Conservation (phyloP, 2,329 filamentous ascomycete species). For the Hymenoscyphus salicellus region DNA sequence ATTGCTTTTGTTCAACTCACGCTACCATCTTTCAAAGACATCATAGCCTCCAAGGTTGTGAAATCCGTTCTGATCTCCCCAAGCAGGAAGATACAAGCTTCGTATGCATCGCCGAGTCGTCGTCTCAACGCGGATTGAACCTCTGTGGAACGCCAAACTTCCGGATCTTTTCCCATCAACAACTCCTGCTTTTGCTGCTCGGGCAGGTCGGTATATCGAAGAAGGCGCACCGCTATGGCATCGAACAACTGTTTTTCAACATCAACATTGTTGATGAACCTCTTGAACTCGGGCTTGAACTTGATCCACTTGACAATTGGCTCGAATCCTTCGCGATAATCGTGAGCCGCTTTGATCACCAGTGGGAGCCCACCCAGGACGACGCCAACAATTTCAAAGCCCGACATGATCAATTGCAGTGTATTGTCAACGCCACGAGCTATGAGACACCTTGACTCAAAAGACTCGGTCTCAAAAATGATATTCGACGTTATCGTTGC, state of each 20-base stretch:
- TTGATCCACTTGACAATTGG: slow-evolving; percentile 27
- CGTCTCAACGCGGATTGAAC: slow-evolving; percentile 15
- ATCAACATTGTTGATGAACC: slow-evolving; percentile 27
- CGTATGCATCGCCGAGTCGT: slow-evolving; percentile 22
- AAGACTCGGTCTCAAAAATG: not conserved
- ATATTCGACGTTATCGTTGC: not conserved
- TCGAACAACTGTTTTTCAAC: slow-evolving; percentile 21
- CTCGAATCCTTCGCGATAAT: slow-evolving; percentile 30
- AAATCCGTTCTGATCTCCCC: slow-evolving; percentile 22
- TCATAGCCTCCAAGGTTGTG: slow-evolving; percentile 21
- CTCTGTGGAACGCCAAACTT: slow-evolving; percentile 24
- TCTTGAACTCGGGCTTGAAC: slow-evolving; percentile 24
- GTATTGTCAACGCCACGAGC: not conserved
- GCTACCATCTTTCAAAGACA: slow-evolving; percentile 27
- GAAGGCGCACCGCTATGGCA: slow-evolving; percentile 21
- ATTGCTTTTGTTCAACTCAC: slow-evolving; percentile 13
- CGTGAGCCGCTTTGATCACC: slow-evolving; percentile 24
- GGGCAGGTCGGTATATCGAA: slow-evolving; percentile 23
- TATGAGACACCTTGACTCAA: not conserved
- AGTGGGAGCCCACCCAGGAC: slow-evolving; percentile 28
- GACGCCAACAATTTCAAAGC: slow-evolving; percentile 26
- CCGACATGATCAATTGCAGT: slow-evolving; percentile 20
- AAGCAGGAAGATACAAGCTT: slow-evolving; percentile 24
- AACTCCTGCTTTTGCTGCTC: slow-evolving; percentile 23
- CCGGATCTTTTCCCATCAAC: slow-evolving; percentile 19